Conservation (phyloP, 2,329 filamentous ascomycete genomes). For the Trichoderma aggressivum region DNA sequence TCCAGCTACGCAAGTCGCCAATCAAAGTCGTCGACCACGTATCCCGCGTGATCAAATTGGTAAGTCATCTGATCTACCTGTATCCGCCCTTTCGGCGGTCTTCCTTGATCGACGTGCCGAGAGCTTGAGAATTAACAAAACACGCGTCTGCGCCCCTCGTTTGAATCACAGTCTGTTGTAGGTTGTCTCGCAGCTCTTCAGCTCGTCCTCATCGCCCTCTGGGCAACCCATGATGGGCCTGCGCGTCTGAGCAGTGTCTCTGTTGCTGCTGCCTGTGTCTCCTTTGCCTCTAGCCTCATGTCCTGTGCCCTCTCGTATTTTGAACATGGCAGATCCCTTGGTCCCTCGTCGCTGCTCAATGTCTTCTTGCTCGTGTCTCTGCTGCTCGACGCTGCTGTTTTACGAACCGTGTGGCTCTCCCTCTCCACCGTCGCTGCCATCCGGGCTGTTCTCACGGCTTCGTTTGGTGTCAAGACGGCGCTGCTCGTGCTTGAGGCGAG, state of each 20-base stretch:
- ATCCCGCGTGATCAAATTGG: slow-evolving; percentile 30
- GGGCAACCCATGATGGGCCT: slow-evolving; percentile 25
- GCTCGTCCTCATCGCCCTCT: slow-evolving; percentile 33
- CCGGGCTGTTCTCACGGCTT: slow-evolving; percentile 34
- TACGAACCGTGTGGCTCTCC: slow-evolving; percentile 33
- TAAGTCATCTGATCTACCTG: slow-evolving; percentile 17
- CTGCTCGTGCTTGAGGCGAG: slow-evolving; percentile 38
- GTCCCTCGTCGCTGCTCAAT: slow-evolving; percentile 33
- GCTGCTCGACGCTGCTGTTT: slow-evolving; percentile 29
- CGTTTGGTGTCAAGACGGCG: slow-evolving; percentile 31
- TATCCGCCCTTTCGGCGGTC: background rate
- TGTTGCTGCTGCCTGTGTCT: slow-evolving; percentile 31
- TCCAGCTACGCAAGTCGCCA: slow-evolving; percentile 27
- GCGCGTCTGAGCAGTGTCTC: slow-evolving; percentile 28
- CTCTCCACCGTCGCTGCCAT: slow-evolving; percentile 24
- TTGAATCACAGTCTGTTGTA: slow-evolving; percentile 25
- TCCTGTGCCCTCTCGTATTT: slow-evolving; percentile 25
- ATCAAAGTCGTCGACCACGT: slow-evolving; percentile 26
- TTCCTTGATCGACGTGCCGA: background rate
- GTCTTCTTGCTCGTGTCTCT: slow-evolving; percentile 35
- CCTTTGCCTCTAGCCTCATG: slow-evolving; percentile 27
- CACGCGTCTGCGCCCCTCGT: background rate
- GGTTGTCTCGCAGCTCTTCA: slow-evolving; percentile 31
- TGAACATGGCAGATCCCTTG: slow-evolving; percentile 32
- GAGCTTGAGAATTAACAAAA: background rate